Evolutionary conservation across 139 green algal species (phyloP).

Genomic region (Tetradesmus lagerheimii): DNA sequence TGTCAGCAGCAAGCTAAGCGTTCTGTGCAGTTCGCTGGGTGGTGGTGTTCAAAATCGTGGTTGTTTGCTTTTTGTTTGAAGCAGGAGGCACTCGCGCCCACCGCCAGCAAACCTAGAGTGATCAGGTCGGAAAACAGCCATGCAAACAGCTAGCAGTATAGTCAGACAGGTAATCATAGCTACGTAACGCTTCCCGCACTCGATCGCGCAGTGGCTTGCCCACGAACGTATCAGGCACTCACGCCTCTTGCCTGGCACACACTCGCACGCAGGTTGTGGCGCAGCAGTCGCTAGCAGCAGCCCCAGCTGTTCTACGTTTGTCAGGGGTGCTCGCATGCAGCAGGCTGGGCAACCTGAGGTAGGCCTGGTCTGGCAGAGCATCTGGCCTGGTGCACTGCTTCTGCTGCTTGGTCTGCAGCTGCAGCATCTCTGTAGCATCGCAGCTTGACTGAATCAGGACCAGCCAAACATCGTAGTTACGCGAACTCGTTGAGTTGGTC

Average conservation of each 20-base stretch:
- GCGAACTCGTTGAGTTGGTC: too few relatives aligned
- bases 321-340: background rate
- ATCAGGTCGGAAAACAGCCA: background rate
- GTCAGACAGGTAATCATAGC: background rate
- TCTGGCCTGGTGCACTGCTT: background rate
- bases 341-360: constrained; percentile 11
- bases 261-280: constrained; percentile 21
- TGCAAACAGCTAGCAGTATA: constrained; percentile 23
- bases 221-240: background rate
- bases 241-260: background rate
- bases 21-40: background rate
- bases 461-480: too few relatives aligned
- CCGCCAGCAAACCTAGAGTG: constrained; percentile 2
- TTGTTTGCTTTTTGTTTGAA: background rate
- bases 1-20: background rate
- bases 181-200: background rate
- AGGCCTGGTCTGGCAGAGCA: background rate
- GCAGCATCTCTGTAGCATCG: background rate
- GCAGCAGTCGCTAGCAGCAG: constrained; percentile 3
- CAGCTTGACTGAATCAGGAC: background rate
- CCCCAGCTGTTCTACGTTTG: background rate
- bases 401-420: background rate
- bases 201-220: background rate
- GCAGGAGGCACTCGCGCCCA: background rate
- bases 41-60: background rate